Evolutionary conservation across 805 yeast genomes (phyloP).

Genomic region (Saccharomycopsis olivae): DNA sequence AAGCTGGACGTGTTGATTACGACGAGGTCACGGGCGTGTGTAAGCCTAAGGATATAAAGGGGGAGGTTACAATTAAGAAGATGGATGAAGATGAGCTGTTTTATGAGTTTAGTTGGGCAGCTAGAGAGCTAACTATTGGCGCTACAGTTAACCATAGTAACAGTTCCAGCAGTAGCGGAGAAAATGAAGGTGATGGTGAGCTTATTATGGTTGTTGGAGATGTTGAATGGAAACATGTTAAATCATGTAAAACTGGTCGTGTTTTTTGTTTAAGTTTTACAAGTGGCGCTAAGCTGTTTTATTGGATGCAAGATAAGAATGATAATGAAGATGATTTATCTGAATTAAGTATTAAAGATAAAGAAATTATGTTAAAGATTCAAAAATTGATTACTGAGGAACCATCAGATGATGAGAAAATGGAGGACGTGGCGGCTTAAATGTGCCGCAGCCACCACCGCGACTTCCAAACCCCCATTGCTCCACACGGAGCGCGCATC

Average conservation of each 20-base stretch:
- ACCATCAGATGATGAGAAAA: slow-evolving; percentile 24
- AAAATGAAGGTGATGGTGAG: slow-evolving; percentile 41
- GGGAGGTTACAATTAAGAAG: slow-evolving; percentile 48
- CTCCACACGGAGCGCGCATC: too few species aligned
- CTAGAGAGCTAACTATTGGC: slow-evolving; percentile 40
- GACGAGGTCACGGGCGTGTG: slow-evolving; percentile 51
- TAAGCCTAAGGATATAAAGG: slow-evolving; percentile 63
- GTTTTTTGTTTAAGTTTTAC: slow-evolving; percentile 60
- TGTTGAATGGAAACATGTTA: slow-evolving; percentile 62
- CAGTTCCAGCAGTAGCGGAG: slow-evolving; percentile 17
- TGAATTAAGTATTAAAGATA: slow-evolving; percentile 50
- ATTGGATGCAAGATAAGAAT: slow-evolving; percentile 67
- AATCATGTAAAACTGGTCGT: slow-evolving; percentile 66
- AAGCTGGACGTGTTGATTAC: slow-evolving; percentile 69
- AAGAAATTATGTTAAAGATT: slow-evolving; percentile 36
- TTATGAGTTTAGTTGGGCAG: slow-evolving; percentile 62
- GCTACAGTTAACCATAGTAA: slow-evolving; percentile 17
- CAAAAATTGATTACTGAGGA: slow-evolving; percentile 35
- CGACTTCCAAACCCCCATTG: too few species aligned
- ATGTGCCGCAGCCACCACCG: not conserved
- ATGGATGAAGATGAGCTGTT: slow-evolving; percentile 61
- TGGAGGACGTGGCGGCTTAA: not conserved
- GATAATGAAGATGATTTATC: slow-evolving; percentile 53
- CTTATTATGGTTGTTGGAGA: slow-evolving; percentile 77
- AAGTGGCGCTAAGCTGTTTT: slow-evolving; percentile 44